Evolutionary conservation across 1,139 yeast genomes (phyloP).

Genomic region (Zygoascus sp.): DNA sequence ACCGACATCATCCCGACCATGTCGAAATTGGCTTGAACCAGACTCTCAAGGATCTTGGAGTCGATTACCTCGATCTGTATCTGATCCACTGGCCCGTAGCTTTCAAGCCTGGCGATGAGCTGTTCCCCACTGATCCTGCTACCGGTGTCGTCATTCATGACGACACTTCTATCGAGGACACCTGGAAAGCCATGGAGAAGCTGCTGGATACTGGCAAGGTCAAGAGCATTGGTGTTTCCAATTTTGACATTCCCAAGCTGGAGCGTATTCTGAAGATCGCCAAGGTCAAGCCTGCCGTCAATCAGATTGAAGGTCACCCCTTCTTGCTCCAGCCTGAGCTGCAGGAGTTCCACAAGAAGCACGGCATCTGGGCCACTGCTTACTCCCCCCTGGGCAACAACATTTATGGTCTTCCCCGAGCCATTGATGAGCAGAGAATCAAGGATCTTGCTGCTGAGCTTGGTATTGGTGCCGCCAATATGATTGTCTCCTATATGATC

Average conservation of each 20-base stretch:
- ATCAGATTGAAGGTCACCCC: constrained; percentile 89
- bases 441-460: constrained; percentile 51
- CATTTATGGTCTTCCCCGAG: constrained; percentile 24
- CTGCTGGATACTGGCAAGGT: constrained; percentile 57
- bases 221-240: constrained; percentile 76
- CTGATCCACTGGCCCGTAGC: constrained; percentile 61
- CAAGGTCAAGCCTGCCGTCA: constrained; percentile 66
- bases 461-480: constrained; percentile 54
- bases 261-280: constrained; percentile 69
- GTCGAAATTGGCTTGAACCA: constrained; percentile 53
- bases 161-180: constrained; percentile 64
- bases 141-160: constrained; percentile 58
- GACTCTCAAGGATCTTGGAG: constrained; percentile 55
- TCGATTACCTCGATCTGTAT: constrained; percentile 69
- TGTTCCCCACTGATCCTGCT: constrained; percentile 69
- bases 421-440: constrained; percentile 23
- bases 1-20: constrained; percentile 54
- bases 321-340: constrained; percentile 72
- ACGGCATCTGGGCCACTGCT: constrained; percentile 66
- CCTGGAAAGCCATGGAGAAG: constrained; percentile 71
- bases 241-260: constrained; percentile 67
- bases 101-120: constrained; percentile 48
- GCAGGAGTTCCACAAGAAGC: constrained; percentile 54
- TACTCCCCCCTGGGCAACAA: constrained; percentile 63
- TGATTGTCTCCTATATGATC: constrained; percentile 65